A percentile compares a stretch with the other conserved stretches of the same genome.
Conservation (phyloP, 306 rosid genomes). For the Morella rubra region DNA sequence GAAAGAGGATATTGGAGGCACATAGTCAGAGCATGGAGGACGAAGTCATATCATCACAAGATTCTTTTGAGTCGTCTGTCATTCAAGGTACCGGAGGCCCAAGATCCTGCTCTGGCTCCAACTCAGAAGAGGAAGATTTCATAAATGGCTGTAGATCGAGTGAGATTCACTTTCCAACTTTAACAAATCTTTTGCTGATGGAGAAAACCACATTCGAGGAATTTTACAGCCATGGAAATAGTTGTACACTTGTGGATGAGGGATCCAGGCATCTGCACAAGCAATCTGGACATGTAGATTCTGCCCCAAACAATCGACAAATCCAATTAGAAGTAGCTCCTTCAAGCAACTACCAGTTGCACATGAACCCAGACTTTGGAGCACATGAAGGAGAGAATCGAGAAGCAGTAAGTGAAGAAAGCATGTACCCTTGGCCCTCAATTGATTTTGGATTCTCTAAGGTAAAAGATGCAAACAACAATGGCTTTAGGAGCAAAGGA, state of each 20-base stretch:
- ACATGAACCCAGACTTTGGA: slow-evolving; percentile 28
- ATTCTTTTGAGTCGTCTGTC: slow-evolving; percentile 72
- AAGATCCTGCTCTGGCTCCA: slow-evolving; percentile 53
- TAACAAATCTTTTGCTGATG: slow-evolving; percentile 35
- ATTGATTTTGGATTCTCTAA: slow-evolving; percentile 31
- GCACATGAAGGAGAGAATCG: slow-evolving; percentile 36
- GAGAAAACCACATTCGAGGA: slow-evolving; percentile 51
- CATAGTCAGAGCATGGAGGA: slow-evolving; percentile 52
- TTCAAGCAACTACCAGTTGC: slow-evolving; percentile 37
- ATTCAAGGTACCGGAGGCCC: slow-evolving; percentile 52
- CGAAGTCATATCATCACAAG: slow-evolving; percentile 72
- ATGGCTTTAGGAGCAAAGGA: slow-evolving; percentile 38
- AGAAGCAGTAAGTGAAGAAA: slow-evolving; percentile 52
- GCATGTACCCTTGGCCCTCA: slow-evolving; percentile 50
- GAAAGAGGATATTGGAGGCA: slow-evolving; percentile 24
- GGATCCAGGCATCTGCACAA: slow-evolving; percentile 36
- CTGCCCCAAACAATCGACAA: slow-evolving; percentile 33
- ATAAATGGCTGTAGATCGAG: slow-evolving; percentile 34
- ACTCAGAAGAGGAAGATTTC: slow-evolving; percentile 66
- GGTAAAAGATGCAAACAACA: slow-evolving; percentile 31
- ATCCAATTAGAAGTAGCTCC: slow-evolving; percentile 40
- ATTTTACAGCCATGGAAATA: slow-evolving; percentile 49
- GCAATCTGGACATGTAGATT: slow-evolving; percentile 24
- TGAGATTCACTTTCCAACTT: slow-evolving; percentile 33
- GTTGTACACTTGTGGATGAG: slow-evolving; percentile 37